Evolutionary conservation across 371 early-diverging fungal species (phyloP), one percentile per base, ranked within the genome.

Genomic region (Lichtheimia ramosa): DNA sequence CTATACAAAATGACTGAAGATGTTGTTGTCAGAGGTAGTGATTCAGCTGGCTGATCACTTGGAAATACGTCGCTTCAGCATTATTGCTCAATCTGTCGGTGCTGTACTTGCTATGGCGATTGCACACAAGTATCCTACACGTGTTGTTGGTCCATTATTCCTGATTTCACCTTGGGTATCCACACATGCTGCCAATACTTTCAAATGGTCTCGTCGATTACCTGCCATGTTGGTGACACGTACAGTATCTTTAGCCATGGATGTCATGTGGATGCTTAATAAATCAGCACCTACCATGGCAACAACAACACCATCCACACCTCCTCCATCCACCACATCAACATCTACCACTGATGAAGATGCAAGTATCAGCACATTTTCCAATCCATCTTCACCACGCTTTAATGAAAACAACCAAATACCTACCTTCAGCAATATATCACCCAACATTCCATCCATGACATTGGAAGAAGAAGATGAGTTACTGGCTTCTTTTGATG

Each of bases 141-240:
- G 76, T 10, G 72, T 81, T 7, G 8, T 71, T 7, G 75, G 76
- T 0, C 78, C 81, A 3, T 64, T 77, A 0, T 75, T 67, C 42
- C 23, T 77, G 8, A 75, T 81, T n/a, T 77, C 78, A 8, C 81
- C 81, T 0, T 81, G 81, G 81, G 78, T 81, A n/a, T 77, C 81
- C 4, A 75, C 81, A 3, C 65, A 73, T 18, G 71, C 61, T 25
- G 76, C 81, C 15, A 75, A 77, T n/a, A 77, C 81, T 25, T 81
- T 77, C 49, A 73, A 74, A 59, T 81, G 81, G 81, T 71, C 78
- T n/a, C 69, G 78, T 1, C 59, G 76, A 23, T 39, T 81, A 18
- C 81, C 81, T 2, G 76, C 78, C 4, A 58, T 69, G 2, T 50
- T 81, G 0, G 74, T 81, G 0, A 71, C 76, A 15, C 70, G 74